These are phyloP conservation scores for Trichoderma reesei DNA, from an alignment of 495 filamentous ascomycete genomes.

Conservation along the genomic window DNA sequence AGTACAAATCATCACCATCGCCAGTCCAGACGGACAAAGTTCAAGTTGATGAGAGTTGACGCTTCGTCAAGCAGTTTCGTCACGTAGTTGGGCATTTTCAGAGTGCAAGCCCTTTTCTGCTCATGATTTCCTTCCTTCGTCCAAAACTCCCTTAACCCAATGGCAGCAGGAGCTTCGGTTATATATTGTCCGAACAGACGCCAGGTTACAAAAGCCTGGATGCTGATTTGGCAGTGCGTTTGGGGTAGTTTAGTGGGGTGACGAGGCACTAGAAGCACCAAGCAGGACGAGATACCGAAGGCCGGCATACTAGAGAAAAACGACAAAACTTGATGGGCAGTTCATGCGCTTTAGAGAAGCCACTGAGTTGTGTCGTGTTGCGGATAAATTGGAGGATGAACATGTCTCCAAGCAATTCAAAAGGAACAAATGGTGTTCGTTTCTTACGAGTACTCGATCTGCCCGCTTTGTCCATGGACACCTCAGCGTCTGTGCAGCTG, in stretches of 20 bases:
- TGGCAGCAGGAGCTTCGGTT: slow-evolving; percentile 12
- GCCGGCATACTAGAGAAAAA: background rate
- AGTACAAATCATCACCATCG: background rate
- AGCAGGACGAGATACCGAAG: background rate
- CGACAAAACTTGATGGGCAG: background rate
- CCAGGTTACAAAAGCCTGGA: background rate
- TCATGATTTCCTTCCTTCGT: background rate
- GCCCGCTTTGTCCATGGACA: too few relatives aligned
- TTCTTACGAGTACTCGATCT: too few relatives aligned
- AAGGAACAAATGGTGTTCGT: too few relatives aligned
- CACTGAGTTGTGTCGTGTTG: too few relatives aligned
- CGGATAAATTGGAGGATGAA: too few relatives aligned
- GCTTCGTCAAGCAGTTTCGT: background rate
- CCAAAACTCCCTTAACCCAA: background rate
- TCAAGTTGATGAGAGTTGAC: background rate
- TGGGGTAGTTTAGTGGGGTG: slow-evolving; percentile 8
- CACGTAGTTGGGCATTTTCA: background rate
- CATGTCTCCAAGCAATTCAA: too few relatives aligned
- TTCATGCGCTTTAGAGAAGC: background rate
- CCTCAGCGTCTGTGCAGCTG: too few relatives aligned
- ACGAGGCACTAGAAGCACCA: background rate
- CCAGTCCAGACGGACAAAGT: background rate
- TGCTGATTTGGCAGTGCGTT: background rate
- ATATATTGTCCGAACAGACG: slow-evolving; percentile 13
- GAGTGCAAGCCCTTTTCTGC: background rate